Evolutionary conservation across 345 rosid genomes (phyloP), one percentile per base, ranked within the genome.

Genomic region (Acer campestre): DNA sequence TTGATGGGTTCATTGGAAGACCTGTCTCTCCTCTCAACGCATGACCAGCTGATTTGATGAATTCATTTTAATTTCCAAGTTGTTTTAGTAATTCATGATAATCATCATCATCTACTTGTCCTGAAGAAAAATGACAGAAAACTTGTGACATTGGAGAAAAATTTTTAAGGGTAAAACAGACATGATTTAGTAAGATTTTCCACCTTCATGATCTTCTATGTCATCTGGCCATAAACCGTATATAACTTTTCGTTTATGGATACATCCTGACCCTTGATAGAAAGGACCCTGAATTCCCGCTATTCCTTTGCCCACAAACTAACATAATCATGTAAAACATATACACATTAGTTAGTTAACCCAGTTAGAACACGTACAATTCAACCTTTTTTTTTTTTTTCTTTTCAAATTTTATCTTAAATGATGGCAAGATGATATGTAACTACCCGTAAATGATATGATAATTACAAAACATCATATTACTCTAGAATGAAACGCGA

Each of bases 211-310:
- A 35, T 35, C 46, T 46, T 76, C 77, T 7, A 61, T 12, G 13
- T 86, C 85, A 1, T 81, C 71, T 0, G 91, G 84, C 72, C 83
- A 78, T 1, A 81, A 40, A 14, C 93, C 92, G 18, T 91, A 92
- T 4, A 92, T 87, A 14, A 90, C 89, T 86, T 87, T 84, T 75
- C 92, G 81, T 62, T 88, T 85, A 27, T 86, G 94, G 40, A 94
- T 83, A 25, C 94, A 82, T 68, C 97, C 96, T 2, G 97, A 78
- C 2, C 96, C 97, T 0, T 1, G 51, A 18, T 92, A 94, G 0
- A 23, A 4, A 2, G 90, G 75, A 42, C 92, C 94, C 83, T 87
- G 92, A 67, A 89, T 67, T 63, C 93, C 96, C 2, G 49, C 86
- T 1, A 87, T 6, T 63, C 97, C 97, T 22, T 29, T 66, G 3